These are phyloP conservation scores for Hibiscus tridactylites DNA, from an alignment of 345 rosid genomes.

Conservation along the genomic window DNA sequence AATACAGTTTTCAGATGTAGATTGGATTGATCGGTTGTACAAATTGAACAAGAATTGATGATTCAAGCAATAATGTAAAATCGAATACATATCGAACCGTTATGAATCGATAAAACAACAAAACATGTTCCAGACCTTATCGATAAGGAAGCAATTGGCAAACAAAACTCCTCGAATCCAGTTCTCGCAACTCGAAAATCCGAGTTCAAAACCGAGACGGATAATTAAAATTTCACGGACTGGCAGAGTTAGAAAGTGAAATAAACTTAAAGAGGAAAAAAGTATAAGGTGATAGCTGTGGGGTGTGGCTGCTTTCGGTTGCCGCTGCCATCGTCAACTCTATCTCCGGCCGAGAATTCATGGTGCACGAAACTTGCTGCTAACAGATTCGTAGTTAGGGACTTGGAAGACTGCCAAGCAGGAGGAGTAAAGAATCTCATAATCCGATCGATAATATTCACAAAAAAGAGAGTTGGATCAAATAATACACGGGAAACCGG, in stretches of 20 bases:
- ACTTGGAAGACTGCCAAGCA: slow-evolving; percentile 46
- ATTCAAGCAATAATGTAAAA: too few species aligned
- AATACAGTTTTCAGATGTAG: too few species aligned
- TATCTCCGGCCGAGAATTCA: background rate
- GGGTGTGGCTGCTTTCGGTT: background rate
- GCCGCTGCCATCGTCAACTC: background rate
- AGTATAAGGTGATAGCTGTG: background rate
- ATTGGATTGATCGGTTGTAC: too few species aligned
- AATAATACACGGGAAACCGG: background rate
- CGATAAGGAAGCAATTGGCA: background rate
- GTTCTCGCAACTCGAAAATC: background rate
- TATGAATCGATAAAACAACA: too few species aligned
- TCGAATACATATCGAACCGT: too few species aligned
- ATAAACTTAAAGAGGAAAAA: background rate
- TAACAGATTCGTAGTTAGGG: slow-evolving; percentile 59
- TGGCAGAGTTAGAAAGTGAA: background rate
- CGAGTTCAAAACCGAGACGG: background rate
- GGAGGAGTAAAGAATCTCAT: background rate
- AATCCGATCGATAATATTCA: background rate
- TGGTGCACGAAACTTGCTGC: slow-evolving; percentile 36
- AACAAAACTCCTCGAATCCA: background rate
- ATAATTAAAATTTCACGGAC: background rate
- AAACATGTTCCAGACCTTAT: background rate
- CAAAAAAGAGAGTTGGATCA: background rate
- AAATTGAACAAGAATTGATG: too few species aligned